A percentile compares a stretch with the other conserved stretches of the same genome.
Conservation (phyloP, 805 yeast genomes). For the Suhomyces xylopsoci region DNA sequence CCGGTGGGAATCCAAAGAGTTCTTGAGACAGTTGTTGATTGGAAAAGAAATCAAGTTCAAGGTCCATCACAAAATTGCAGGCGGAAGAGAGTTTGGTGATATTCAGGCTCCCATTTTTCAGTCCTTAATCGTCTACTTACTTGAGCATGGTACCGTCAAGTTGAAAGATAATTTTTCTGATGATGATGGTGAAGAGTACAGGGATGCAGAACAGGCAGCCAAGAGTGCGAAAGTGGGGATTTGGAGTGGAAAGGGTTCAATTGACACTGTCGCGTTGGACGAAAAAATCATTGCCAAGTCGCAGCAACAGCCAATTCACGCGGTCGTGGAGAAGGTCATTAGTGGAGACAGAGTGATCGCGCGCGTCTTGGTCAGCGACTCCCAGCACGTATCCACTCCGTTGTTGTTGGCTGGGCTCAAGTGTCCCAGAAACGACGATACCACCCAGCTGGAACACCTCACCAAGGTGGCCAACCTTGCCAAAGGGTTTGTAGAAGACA, state of each 20-base stretch:
- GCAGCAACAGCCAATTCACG: constrained; percentile 40
- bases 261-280: constrained; percentile 25
- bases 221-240: constrained; percentile 49
- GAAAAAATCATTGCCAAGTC: constrained; percentile 33
- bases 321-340: constrained; percentile 73
- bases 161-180: constrained; percentile 50
- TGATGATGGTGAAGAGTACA: constrained; percentile 40
- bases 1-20: constrained; percentile 61
- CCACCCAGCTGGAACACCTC: constrained; percentile 33
- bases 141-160: constrained; percentile 60
- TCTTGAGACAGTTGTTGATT: constrained; percentile 55
- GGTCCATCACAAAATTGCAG: constrained; percentile 48
- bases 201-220: constrained; percentile 49
- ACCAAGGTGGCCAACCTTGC: constrained; percentile 70
- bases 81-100: constrained; percentile 71
- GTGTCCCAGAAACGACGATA: constrained; percentile 63
- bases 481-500: constrained; percentile 57
- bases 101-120: constrained; percentile 58
- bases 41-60: constrained; percentile 63
- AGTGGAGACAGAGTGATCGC: constrained; percentile 75
- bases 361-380: constrained; percentile 48
- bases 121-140: constrained; percentile 54
- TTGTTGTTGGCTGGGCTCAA: constrained; percentile 71
- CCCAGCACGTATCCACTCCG: constrained; percentile 56
- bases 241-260: constrained; percentile 39